Conservation (phyloP, 352 stramenopile genomes). For the Pythium myriotylum region DNA sequence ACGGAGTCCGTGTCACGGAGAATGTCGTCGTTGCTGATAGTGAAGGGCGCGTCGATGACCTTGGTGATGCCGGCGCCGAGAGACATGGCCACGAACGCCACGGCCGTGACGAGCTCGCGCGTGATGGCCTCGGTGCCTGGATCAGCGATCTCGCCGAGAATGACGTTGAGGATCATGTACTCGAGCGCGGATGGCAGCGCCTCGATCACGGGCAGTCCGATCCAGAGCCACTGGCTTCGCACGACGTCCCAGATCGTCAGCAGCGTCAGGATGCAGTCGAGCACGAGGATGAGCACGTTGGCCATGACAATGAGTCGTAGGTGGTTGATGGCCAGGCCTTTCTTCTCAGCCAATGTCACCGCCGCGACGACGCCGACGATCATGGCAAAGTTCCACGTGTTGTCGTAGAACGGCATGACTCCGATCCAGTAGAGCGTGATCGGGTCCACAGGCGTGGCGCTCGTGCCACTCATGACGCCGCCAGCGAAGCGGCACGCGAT, state of each 20-base stretch:
- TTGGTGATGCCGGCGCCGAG: slow-evolving; percentile 55
- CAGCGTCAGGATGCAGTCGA: slow-evolving; percentile 46
- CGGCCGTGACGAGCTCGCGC: slow-evolving; percentile 44
- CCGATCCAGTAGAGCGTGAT: slow-evolving; percentile 47
- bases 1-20: slow-evolving; percentile 46
- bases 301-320: slow-evolving; percentile 36
- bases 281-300: slow-evolving; percentile 32
- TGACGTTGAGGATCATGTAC: slow-evolving; percentile 50
- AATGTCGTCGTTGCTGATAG: slow-evolving; percentile 46
- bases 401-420: slow-evolving; percentile 53
- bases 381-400: slow-evolving; percentile 44
- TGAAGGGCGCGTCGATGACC: slow-evolving; percentile 21
- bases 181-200: slow-evolving; percentile 46
- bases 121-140: slow-evolving; percentile 31
- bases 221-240: slow-evolving; percentile 62
- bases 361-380: slow-evolving; percentile 29
- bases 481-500: slow-evolving; percentile 42
- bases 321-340: slow-evolving; percentile 43
- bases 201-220: slow-evolving; percentile 57
- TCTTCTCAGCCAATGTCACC: slow-evolving; percentile 37
- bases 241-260: slow-evolving; percentile 64
- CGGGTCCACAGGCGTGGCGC: slow-evolving; percentile 37
- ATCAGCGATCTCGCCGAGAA: slow-evolving; percentile 54
- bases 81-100: slow-evolving; percentile 41
- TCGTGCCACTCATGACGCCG: slow-evolving; percentile 36